Evolutionary conservation across 2,329 filamentous ascomycete genomes (phyloP).

Genomic region (Hymenoscyphus fructigenus): DNA sequence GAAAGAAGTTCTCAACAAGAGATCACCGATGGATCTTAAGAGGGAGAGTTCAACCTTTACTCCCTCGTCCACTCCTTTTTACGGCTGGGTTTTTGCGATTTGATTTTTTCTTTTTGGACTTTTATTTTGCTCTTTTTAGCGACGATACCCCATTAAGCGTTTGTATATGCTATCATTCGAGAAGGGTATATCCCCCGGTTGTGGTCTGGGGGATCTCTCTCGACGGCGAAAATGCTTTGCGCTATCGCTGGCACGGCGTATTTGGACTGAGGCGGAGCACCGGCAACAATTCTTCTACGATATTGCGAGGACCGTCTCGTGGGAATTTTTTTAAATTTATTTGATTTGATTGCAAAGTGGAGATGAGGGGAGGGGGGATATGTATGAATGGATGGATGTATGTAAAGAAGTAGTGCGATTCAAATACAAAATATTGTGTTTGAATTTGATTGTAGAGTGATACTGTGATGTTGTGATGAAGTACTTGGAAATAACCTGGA

Average conservation of each 20-base stretch:
- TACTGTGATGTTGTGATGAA: no score
- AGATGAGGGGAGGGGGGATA: neutral
- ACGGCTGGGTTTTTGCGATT: neutral
- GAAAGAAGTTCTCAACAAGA: slow-evolving; percentile 29
- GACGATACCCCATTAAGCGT: slow-evolving; percentile 56
- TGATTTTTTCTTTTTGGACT: neutral
- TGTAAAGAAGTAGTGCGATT: no score
- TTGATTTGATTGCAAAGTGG: neutral
- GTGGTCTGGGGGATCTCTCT: slow-evolving; percentile 22
- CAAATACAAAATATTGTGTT: no score
- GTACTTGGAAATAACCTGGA: no score
- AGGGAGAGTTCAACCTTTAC: slow-evolving; percentile 26
- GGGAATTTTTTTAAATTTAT: slow-evolving; percentile 22
- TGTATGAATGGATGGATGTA: no score
- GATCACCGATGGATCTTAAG: neutral
- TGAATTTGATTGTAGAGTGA: no score
- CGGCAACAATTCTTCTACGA: slow-evolving; percentile 54
- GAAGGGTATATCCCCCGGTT: neutral
- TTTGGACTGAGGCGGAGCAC: slow-evolving; percentile 42
- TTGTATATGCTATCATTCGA: slow-evolving; percentile 53
- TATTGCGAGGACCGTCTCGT: slow-evolving; percentile 43
- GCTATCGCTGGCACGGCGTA: slow-evolving; percentile 50
- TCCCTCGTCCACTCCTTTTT: slow-evolving; percentile 6
- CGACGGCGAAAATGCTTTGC: slow-evolving; percentile 47
- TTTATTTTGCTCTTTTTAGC: slow-evolving; percentile 33